Conservation (phyloP, 495 filamentous ascomycete genomes). For the Annulohypoxylon nitens region DNA sequence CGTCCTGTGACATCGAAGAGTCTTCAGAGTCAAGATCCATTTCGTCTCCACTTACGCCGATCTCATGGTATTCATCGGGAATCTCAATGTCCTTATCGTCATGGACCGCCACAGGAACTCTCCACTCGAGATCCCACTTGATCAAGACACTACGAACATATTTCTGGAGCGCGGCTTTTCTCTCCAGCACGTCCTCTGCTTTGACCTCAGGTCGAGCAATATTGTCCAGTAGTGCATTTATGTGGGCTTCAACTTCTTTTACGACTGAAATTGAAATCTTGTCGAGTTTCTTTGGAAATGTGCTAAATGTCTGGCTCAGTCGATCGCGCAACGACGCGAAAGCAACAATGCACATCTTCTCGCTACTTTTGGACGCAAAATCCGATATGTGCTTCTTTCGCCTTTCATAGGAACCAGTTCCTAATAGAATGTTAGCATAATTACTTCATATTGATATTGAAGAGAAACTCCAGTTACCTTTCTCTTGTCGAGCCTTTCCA, state of each 20-base stretch:
- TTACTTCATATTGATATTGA: no score
- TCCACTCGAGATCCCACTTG: conserved; percentile 1
- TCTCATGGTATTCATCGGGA: background rate
- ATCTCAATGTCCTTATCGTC: no score
- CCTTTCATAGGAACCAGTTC: background rate
- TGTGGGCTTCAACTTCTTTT: background rate
- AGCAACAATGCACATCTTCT: background rate
- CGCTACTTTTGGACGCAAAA: background rate
- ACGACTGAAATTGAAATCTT: background rate
- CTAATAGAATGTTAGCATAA: no score
- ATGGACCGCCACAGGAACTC: background rate
- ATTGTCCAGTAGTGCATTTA: background rate
- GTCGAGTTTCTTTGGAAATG: background rate
- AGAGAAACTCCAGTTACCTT: no score
- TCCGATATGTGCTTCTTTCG: background rate
- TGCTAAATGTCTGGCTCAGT: background rate
- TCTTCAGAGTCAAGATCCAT: background rate
- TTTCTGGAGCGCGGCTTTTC: background rate
- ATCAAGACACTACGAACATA: background rate
- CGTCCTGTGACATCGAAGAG: no score
- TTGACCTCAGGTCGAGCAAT: background rate
- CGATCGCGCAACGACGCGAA: background rate
- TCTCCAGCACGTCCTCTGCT: background rate
- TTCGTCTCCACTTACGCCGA: background rate
- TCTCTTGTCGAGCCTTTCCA: background rate